Evolutionary conservation across 257 asterid genomes (phyloP).

Genomic region (Rhazya stricta): DNA sequence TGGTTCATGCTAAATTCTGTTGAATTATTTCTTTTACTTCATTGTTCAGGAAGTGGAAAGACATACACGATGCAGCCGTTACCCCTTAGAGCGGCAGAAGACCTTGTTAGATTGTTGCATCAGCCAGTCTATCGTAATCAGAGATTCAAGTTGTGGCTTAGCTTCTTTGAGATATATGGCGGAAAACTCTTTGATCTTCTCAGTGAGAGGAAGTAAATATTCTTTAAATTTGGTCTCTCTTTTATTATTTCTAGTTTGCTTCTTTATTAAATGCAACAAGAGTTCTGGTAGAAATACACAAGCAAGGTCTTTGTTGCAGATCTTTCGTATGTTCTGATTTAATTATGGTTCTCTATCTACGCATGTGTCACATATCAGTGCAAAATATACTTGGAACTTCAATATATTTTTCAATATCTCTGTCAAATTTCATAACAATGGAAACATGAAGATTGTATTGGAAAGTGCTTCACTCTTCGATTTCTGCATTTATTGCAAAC

Average conservation of each 20-base stretch:
- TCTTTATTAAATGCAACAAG: background rate
- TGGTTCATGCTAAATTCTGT: background rate
- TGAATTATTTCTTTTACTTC: constrained; percentile 6
- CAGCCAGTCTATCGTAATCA: constrained; percentile 93
- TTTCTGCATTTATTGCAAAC: background rate
- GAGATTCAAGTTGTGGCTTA: constrained; percentile 97
- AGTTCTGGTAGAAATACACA: background rate
- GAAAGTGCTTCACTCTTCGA: background rate
- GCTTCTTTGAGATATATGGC: constrained; percentile 97
- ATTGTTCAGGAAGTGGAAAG: constrained; percentile 85
- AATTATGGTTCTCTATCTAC: background rate
- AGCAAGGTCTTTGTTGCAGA: background rate
- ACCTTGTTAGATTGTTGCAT: constrained; percentile 77
- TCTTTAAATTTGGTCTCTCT: background rate
- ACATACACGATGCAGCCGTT: constrained; percentile 97
- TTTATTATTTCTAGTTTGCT: background rate
- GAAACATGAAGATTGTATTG: background rate
- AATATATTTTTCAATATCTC: background rate
- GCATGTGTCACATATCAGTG: background rate
- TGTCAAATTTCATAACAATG: background rate
- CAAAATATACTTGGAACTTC: background rate
- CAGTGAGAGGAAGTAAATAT: constrained; percentile 81
- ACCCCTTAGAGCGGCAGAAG: constrained; percentile 93
- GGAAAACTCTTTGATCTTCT: constrained; percentile 97
- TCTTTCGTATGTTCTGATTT: background rate